phyloP scores from a whole-genome alignment of 192 early-diverging fungal genomes.

The Jimgerdemannia flammicorona region DNA sequence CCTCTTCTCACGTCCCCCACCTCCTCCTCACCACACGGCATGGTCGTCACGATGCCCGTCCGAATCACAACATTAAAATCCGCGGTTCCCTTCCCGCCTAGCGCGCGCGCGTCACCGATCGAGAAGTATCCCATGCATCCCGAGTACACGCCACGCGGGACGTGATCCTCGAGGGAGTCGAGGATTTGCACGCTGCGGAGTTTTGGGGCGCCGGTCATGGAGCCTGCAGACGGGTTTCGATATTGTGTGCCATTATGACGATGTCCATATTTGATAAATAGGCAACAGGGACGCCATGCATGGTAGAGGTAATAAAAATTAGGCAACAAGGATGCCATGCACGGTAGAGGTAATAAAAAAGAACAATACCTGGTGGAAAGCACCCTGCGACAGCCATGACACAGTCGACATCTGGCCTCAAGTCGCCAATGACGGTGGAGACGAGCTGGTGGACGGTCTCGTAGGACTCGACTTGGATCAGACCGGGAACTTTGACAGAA shows the following conservation, averaged over 20 bases:
- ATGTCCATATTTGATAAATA: neutral
- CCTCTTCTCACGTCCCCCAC: slow-evolving; percentile 9
- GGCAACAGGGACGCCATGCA: neutral
- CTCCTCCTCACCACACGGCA: slow-evolving; percentile 4
- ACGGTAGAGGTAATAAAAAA: neutral
- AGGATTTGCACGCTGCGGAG: slow-evolving; percentile 77
- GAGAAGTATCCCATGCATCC: slow-evolving; percentile 90
- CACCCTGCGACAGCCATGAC: slow-evolving; percentile 70
- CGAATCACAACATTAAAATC: slow-evolving; percentile 91
- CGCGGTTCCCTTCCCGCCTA: slow-evolving; percentile 35
- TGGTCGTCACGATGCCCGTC: slow-evolving; percentile 64
- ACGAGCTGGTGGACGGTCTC: slow-evolving; percentile 92
- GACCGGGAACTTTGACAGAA: slow-evolving; percentile 68
- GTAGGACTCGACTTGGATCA: slow-evolving; percentile 90
- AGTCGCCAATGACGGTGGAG: slow-evolving; percentile 69
- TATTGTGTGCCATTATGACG: too few relatives aligned
- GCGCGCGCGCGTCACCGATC: slow-evolving; percentile 4
- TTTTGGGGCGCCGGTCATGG: slow-evolving; percentile 98
- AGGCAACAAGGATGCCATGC: slow-evolving; percentile 6
- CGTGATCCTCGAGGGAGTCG: slow-evolving; percentile 63
- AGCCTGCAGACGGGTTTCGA: slow-evolving; percentile 43
- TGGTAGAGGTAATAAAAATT: neutral
- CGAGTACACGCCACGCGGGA: slow-evolving; percentile 82
- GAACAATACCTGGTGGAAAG: slow-evolving; percentile 74
- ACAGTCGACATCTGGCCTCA: slow-evolving; percentile 54